Percentiles rank a stretch among this genome's conserved stretches.
These are phyloP conservation scores for Spencermartinsiella ligniputridi DNA, from an alignment of 1,139 yeast species.

Conservation along the genomic window DNA sequence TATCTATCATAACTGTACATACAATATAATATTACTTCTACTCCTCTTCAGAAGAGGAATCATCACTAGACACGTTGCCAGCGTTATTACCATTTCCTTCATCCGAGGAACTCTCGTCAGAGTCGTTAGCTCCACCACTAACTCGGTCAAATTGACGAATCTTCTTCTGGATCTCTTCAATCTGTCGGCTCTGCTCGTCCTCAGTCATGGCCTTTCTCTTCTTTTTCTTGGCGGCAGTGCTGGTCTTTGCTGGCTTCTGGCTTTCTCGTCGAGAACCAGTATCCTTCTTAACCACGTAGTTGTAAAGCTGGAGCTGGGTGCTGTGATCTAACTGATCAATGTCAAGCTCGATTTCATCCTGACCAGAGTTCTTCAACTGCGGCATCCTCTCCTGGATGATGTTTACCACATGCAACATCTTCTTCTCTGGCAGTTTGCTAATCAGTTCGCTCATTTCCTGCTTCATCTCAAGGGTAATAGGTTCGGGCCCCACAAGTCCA, in stretches of 20 bases:
- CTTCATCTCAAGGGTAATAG: conserved; percentile 86
- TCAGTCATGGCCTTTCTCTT: conserved; percentile 54
- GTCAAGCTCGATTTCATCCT: conserved; percentile 91
- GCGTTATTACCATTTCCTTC: conserved; percentile 3
- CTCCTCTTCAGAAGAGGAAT: conserved; percentile 33
- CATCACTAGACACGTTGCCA: conserved; percentile 17
- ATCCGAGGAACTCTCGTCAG: conserved; percentile 18
- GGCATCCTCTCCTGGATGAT: conserved; percentile 86
- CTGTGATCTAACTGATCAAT: conserved; percentile 88
- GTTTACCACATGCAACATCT: conserved; percentile 75
- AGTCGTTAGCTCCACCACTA: conserved; percentile 23
- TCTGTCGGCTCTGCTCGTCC: conserved; percentile 70
- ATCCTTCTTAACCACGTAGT: conserved; percentile 59
- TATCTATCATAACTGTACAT: conserved; percentile 1
- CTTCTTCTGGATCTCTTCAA: conserved; percentile 79
- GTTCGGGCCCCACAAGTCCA: conserved; percentile 25
- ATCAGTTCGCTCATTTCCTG: conserved; percentile 87
- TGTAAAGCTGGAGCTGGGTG: conserved; percentile 78
- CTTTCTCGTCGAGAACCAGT: neutral
- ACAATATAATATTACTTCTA: conserved; percentile 11
- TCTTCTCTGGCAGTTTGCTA: conserved; percentile 70
- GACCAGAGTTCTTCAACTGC: conserved; percentile 62
- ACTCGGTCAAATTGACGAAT: conserved; percentile 65
- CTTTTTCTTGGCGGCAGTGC: conserved; percentile 37
- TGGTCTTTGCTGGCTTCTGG: conserved; percentile 32